Base-by-base conservation (phyloP, 2,329 filamentous ascomycete genomes). In the Thielaviopsis ethacetica region DNA sequence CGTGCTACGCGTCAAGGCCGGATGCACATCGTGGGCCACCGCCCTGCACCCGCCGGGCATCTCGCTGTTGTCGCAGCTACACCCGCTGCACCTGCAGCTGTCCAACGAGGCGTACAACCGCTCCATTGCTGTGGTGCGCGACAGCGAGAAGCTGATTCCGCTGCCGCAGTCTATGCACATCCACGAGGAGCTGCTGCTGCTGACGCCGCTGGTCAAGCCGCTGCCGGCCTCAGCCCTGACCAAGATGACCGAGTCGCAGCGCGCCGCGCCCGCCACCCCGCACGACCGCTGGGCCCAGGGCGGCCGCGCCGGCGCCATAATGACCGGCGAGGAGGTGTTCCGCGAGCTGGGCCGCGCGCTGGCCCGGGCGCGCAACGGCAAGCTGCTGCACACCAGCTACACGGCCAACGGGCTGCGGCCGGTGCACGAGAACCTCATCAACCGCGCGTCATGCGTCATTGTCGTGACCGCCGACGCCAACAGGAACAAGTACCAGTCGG, bases 241-340 rank as follows among this genome's bases (percentile, higher is more conserved):
- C 17, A 61, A 61, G 24, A 22, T 55, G 19, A 57, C 54, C 38
- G 26, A 69, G 68, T 22, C 73, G 83, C 51, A 56, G 17, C 34
- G 26, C 19, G 47, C 41, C 13, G 51, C 56, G 22, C 47, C 34
- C n/a, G 24, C 24, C 13, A 41, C 34, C 19, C 12, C 44, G 19
- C 59, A 61, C 12, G 59, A 61, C n/a, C 55, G 59, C 30, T 61
- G 59, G 59, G 30, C 59, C 1, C 55, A 61, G 24, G 52, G 51
- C 30, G 52, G 53, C 19, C 58, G 60, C 72, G 69, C 80, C 65
- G 72, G 79, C 58, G 70, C 82, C 63, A 78, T 95, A 21, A 89
- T 95, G 84, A 95, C 87, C 64, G 91, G 91, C 27, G 91, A 97
- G 71, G 84, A 87, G 30, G 90, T 97, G 0, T 97, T 97, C 66